Evolutionary conservation across 257 asterid species (phyloP), one percentile per base, ranked within the genome.

Genomic region (Striga asiatica): DNA sequence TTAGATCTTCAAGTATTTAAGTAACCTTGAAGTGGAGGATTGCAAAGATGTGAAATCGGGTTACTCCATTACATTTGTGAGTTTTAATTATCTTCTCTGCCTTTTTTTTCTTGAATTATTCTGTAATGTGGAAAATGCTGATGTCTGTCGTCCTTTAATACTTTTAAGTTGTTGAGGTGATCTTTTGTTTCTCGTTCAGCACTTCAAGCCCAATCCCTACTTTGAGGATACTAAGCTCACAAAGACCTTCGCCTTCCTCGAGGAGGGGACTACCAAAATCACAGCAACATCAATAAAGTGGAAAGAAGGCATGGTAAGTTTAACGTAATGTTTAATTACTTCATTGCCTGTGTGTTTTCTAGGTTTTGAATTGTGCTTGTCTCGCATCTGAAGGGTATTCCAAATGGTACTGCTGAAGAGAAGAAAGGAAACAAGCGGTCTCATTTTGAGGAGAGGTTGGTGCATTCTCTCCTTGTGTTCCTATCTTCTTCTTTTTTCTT

Each of bases 41-140:
- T 74, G 66, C 68, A 77, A 81, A 71, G 96, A 91, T 61, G 94
- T 91, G 67, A 87, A 87, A 70, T 87, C 92, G 41, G 98, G 98
- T 43, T 87, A 83, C 75, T 73, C 95, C 37, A 83, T 89, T 39
- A 57, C 83, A 37, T 86, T 89, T 55, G 98, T 89, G 72, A 86
- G 98, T 64, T n/a, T n/a, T n/a, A n/a, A n/a, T n/a, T n/a, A n/a
- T n/a, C 42, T 53, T 49, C 50, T 20, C 43, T 16, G n/a, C 14
- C 14, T 59, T 58, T 42, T 52, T 56, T 39, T 17, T 10, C 56
- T 25, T 5, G 1, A 29, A 23, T 38, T 2, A n/a, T 8, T 21
- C 4, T 37, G 9, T 7, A 32, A 42, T 52, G 32, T 52, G 28
- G 14, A 35, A 53, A 38, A 45, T 6, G 25, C 58, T 62, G 54